Conservation (phyloP, 306 rosid genomes). For the cucumber (Cucumis sativus) region Cucumber_9930_V3 NC_026658.2:8974501-8975000, state of each 20-base stretch:
- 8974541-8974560: constrained; percentile 31
- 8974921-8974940: neutral
- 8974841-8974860: neutral
- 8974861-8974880: neutral
- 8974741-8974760: constrained; percentile 93
- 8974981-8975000: constrained; percentile 66
- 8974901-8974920: neutral
- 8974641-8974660: constrained; percentile 72
- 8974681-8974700: constrained; percentile 87
- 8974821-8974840: neutral
- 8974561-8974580: neutral
- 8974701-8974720: constrained; percentile 57
- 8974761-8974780: constrained; percentile 22
- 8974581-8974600: neutral
- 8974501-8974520: constrained; percentile 80
- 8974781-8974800: constrained; percentile 1
- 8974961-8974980: constrained; percentile 45
- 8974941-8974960: neutral
- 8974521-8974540: constrained; percentile 78
- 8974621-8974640: constrained; percentile 66
- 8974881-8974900: neutral
- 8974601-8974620: neutral
- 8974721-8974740: constrained; percentile 59
- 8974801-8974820: neutral
- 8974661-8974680: constrained; percentile 91